Base-by-base conservation (phyloP, 2,329 filamentous ascomycete species). In the Cytospora paraplurivora region DNA sequence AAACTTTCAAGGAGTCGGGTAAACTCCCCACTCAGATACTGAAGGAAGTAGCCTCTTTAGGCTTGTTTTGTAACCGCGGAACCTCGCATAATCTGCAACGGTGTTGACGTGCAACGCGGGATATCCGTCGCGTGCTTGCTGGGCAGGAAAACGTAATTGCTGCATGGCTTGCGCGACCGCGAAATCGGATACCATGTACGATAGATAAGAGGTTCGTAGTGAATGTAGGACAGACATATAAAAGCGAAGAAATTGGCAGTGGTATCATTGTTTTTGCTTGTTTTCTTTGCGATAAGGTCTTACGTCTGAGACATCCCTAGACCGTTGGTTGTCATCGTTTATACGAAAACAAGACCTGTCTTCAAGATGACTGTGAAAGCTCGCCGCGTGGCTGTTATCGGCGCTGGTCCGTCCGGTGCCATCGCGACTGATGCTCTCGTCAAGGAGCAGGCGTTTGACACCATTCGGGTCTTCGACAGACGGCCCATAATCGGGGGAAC, bases 391-490 rank as follows among this genome's bases (percentile, higher is more conserved):
- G 86, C 85, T 19, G 79, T 88, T 7, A 85, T 88, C 68, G 86
- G 86, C 7, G 79, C 84, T 3, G 86, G 86, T 7, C 86, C 86
- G 7, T 79, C 83, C 3, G 86, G 86, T 3, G 82, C 83, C 13
- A 87, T 88, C 62, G 74, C 85, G 0, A 80, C 86, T 3, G 85
- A 88, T 75, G 85, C 86, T 5, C 72, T 88, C 35, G 79, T 78
- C 33, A 79, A 85, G 69, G 86, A 89, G 70, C 77, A 84, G 66
- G 70, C 75, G 0, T 88, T 88, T 68, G 82, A 87, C 63, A 72
- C 77, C 2, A 84, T 88, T 61, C 79, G 83, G 7, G 84, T 88
- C 0, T 89, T 88, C 70, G 86, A 89, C 70, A 77, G 86, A 34
- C 80, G 85, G 57, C 83, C 86, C 65, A 79, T 77, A 15, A 77